A percentile compares a stretch with the other conserved stretches of the same genome.
phyloP scores from a whole-genome alignment of 2,329 filamentous ascomycete species.

The Cordyceps javanica region DNA sequence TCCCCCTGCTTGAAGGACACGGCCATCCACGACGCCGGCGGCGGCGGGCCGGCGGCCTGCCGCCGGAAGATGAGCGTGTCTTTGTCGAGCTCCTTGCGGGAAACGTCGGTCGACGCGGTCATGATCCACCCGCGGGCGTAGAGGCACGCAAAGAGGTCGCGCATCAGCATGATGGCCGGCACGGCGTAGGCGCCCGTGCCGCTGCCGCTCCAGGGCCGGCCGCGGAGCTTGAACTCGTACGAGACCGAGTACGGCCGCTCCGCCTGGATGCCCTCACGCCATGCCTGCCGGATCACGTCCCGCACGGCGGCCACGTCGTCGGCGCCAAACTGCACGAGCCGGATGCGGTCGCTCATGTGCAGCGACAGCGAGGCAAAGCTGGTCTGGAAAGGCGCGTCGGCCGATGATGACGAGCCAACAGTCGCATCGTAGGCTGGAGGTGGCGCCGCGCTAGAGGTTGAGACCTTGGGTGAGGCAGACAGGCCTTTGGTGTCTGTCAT shows the following conservation, averaged over 20 bases:
- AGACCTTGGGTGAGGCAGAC: neutral
- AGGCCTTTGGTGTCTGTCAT: neutral
- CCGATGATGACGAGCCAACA: neutral
- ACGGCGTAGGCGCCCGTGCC: conserved; percentile 7
- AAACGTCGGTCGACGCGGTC: conserved; percentile 10
- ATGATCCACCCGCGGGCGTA: conserved; percentile 11
- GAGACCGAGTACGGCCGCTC: conserved; percentile 5
- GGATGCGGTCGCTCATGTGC: conserved; percentile 9
- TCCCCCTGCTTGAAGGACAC: conserved; percentile 7
- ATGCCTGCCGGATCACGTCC: neutral
- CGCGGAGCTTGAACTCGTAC: conserved; percentile 13
- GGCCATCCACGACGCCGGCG: conserved; percentile 8
- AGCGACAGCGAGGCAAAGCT: conserved; percentile 11
- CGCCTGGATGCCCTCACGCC: conserved; percentile 4
- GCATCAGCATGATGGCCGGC: conserved; percentile 4
- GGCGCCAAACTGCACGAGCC: conserved; percentile 2
- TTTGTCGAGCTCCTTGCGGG: conserved; percentile 9
- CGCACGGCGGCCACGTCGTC: conserved; percentile 3
- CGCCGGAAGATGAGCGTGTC: conserved; percentile 11
- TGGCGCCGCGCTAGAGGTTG: neutral
- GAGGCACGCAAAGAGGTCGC: conserved; percentile 8
- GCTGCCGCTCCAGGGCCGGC: conserved; percentile 4
- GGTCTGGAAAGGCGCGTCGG: neutral
- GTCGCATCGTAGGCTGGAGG: conserved; percentile 1
- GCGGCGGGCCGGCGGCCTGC: neutral